phyloP scores from a whole-genome alignment of 495 filamentous ascomycete species.

The Darksidea phi region DNA sequence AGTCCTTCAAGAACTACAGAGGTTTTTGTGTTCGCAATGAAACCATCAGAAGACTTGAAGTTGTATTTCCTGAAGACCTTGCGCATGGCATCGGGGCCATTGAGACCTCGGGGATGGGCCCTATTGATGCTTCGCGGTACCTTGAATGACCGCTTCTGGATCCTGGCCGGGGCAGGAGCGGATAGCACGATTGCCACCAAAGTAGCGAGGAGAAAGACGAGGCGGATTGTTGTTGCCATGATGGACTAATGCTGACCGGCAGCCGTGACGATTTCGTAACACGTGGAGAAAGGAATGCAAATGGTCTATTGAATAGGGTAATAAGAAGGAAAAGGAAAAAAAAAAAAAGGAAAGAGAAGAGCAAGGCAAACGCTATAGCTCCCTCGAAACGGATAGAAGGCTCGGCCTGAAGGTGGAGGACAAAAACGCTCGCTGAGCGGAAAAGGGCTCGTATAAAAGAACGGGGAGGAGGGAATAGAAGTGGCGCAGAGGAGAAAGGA shows the following conservation, averaged over 20 bases:
- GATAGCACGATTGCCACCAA: conserved; percentile 28
- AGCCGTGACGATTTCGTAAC: conserved; percentile 22
- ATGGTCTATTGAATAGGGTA: conserved; percentile 20
- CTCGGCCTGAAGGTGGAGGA: conserved; percentile 8
- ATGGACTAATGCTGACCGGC: conserved; percentile 35
- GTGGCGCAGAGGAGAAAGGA: not conserved
- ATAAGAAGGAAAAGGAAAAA: not conserved
- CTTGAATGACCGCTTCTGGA: conserved; percentile 30
- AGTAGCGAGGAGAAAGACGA: conserved; percentile 31
- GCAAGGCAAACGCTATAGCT: conserved; percentile 6
- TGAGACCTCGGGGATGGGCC: conserved; percentile 17
- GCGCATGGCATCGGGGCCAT: conserved; percentile 32
- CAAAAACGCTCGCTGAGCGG: conserved; percentile 26
- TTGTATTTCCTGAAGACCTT: conserved; percentile 33
- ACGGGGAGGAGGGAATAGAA: not conserved
- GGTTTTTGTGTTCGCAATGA: conserved; percentile 18
- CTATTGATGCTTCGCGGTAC: conserved; percentile 31
- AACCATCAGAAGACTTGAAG: conserved; percentile 9
- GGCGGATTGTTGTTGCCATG: conserved; percentile 29
- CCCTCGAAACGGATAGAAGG: conserved; percentile 13
- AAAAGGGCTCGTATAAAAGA: conserved; percentile 19
- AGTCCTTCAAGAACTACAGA: not conserved
- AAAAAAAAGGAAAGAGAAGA: conserved; percentile 6
- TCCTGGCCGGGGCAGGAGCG: conserved; percentile 18
- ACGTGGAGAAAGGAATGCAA: conserved; percentile 26